phyloP scores from a whole-genome alignment of 2,329 filamentous ascomycete genomes.

The Alternaria metachromatica region DNA sequence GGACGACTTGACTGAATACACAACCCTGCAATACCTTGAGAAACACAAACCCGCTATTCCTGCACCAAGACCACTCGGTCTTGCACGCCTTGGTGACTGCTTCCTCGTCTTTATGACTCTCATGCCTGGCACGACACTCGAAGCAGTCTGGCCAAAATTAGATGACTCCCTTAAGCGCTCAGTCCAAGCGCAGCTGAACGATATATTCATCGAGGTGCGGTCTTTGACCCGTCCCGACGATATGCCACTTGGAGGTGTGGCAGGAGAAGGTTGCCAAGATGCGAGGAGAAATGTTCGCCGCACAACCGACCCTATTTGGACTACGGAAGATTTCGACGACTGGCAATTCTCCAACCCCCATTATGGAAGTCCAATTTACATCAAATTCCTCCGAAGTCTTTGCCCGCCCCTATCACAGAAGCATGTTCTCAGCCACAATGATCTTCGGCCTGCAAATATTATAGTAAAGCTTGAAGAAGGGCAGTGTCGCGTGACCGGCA shows the following conservation, averaged over 20 bases:
- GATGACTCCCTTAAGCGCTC: not conserved
- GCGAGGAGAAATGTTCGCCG: not conserved
- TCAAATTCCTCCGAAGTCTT: not conserved
- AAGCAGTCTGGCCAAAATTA: not conserved
- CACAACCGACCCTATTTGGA: not conserved
- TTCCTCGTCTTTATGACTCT: not conserved
- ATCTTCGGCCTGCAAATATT: not conserved
- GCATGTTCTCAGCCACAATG: not conserved
- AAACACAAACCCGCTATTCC: not conserved
- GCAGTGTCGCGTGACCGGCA: not conserved
- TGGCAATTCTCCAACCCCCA: not conserved
- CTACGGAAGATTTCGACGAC: not conserved
- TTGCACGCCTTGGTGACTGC: not conserved
- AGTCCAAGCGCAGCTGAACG: not conserved
- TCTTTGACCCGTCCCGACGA: not conserved
- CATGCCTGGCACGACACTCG: not conserved
- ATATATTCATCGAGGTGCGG: not conserved
- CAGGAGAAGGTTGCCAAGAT: constrained; percentile 1
- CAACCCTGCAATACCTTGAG: not conserved
- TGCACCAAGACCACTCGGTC: not conserved
- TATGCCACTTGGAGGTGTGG: not conserved
- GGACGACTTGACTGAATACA: not conserved
- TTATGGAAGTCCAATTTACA: not conserved
- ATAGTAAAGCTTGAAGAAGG: not conserved
- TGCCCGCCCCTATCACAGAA: not conserved